Conservation (phyloP, 1,139 yeast species). For the Hemisphaericaspora xylanilytica region DNA sequence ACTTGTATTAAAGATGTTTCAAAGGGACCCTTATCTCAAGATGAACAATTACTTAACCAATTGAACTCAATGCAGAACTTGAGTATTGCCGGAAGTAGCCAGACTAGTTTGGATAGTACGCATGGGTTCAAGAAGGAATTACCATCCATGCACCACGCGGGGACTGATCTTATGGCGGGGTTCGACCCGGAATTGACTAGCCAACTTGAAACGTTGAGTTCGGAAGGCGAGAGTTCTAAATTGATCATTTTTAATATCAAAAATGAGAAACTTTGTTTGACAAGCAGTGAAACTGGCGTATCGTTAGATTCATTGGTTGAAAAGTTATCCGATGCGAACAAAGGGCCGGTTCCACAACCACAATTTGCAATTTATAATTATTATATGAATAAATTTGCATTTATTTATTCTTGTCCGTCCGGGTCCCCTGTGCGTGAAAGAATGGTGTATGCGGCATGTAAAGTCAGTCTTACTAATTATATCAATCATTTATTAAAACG, state of each 20-base stretch:
- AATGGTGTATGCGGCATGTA: slow-evolving; percentile 88
- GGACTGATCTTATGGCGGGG: slow-evolving; percentile 26
- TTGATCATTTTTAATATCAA: slow-evolving; percentile 35
- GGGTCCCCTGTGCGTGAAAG: slow-evolving; percentile 87
- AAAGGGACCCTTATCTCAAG: slow-evolving; percentile 51
- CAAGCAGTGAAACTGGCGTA: slow-evolving; percentile 16
- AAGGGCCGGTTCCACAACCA: slow-evolving; percentile 21
- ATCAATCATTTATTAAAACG: slow-evolving; percentile 37
- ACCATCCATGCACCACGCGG: slow-evolving; percentile 32
- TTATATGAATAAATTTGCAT: slow-evolving; percentile 34
- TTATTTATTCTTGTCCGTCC: slow-evolving; percentile 86
- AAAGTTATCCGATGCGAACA: slow-evolving; percentile 16
- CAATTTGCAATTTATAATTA: slow-evolving; percentile 60
- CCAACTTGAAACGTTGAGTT: slow-evolving; percentile 21
- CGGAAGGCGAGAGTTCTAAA: slow-evolving; percentile 13
- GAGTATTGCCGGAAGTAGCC: slow-evolving; percentile 22
- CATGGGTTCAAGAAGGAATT: slow-evolving; percentile 27
- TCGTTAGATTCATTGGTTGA: slow-evolving; percentile 21
- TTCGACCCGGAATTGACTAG: slow-evolving; percentile 24
- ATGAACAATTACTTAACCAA: slow-evolving; percentile 53
- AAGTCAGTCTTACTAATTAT: slow-evolving; percentile 60
- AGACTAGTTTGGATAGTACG: slow-evolving; percentile 11
- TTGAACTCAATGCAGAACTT: slow-evolving; percentile 41
- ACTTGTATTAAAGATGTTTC: slow-evolving; percentile 31
- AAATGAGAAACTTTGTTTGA: slow-evolving; percentile 28